A percentile compares a stretch with the other conserved stretches of the same genome.
Conservation (phyloP, 176 grass and related monocot species). For the Phyllostachys edulis region DNA sequence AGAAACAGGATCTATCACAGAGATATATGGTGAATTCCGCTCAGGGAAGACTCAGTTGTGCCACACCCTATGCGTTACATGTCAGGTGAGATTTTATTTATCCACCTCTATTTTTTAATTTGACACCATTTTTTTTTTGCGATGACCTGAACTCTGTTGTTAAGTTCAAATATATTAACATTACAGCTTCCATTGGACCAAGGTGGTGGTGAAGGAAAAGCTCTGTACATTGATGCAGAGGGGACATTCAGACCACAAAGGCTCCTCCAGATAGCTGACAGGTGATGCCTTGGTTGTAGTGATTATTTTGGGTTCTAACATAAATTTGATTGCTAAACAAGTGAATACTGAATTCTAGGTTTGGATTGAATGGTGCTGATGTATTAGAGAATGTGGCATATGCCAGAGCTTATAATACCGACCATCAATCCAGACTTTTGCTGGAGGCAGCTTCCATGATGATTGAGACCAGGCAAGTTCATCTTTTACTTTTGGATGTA, state of each 20-base stretch:
- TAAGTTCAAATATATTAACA: neutral
- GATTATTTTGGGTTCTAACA: conserved; percentile 4
- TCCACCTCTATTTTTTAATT: neutral
- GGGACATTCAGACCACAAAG: conserved; percentile 95
- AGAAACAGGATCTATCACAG: conserved; percentile 95
- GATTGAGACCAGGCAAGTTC: conserved; percentile 85
- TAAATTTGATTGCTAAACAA: conserved; percentile 24
- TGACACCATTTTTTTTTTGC: neutral
- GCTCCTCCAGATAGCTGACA: conserved; percentile 91
- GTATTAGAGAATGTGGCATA: conserved; percentile 97
- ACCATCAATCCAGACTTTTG: conserved; percentile 91
- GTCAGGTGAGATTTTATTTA: conserved; percentile 56
- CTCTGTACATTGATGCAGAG: conserved; percentile 92
- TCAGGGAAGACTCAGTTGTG: conserved; percentile 91
- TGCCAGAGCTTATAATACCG: conserved; percentile 90
- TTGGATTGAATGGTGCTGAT: conserved; percentile 88
- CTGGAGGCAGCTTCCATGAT: conserved; percentile 98
- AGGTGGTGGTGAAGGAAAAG: conserved; percentile 97
- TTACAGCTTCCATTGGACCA: conserved; percentile 89
- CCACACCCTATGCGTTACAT: conserved; percentile 94
- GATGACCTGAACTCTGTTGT: neutral
- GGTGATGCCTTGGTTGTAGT: conserved; percentile 40
- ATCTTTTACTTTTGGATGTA: conserved; percentile 6
- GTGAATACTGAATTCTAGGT: conserved; percentile 45
- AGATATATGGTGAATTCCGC: conserved; percentile 95